Conservation (phyloP, 495 filamentous ascomycete genomes). For the Penicillium bialowiezense region DNA sequence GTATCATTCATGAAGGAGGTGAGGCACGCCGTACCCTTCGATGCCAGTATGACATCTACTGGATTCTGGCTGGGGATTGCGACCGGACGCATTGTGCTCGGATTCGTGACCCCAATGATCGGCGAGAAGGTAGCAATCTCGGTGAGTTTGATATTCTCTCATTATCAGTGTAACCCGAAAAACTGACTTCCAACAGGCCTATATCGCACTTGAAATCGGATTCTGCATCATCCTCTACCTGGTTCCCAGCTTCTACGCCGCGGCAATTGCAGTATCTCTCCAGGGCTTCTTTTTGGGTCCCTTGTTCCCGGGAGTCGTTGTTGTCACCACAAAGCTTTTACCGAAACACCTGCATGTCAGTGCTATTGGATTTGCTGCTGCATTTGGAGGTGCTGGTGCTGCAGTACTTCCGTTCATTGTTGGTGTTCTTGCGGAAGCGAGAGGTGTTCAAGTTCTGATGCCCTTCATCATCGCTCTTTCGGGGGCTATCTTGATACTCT, state of each 20-base stretch:
- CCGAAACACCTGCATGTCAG: slow-evolving; percentile 72
- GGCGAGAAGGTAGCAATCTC: slow-evolving; percentile 55
- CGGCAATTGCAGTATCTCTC: slow-evolving; percentile 60
- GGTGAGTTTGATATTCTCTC: slow-evolving; percentile 22
- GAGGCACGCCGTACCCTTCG: slow-evolving; percentile 47
- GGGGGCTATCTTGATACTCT: slow-evolving; percentile 39
- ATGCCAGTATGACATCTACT: slow-evolving; percentile 56
- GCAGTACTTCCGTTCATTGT: slow-evolving; percentile 78
- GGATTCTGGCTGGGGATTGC: slow-evolving; percentile 65
- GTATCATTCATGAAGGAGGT: slow-evolving; percentile 61
- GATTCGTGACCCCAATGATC: slow-evolving; percentile 57
- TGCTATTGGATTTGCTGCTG: slow-evolving; percentile 77
- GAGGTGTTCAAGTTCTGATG: slow-evolving; percentile 71
- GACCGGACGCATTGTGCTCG: slow-evolving; percentile 53
- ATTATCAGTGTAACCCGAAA: neutral
- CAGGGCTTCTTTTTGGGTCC: slow-evolving; percentile 66
- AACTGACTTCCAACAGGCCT: slow-evolving; percentile 27
- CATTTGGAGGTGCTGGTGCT: slow-evolving; percentile 73
- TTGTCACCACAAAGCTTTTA: slow-evolving; percentile 71
- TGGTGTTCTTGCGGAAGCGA: slow-evolving; percentile 73
- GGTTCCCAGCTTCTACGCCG: slow-evolving; percentile 66
- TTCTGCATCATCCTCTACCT: slow-evolving; percentile 60
- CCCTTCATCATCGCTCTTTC: slow-evolving; percentile 67
- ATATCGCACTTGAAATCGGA: slow-evolving; percentile 44
- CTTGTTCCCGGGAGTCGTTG: slow-evolving; percentile 69